Evolutionary conservation across 2,329 filamentous ascomycete species (phyloP), one percentile per base, ranked within the genome.

Genomic region (Verticillium albo-atrum): DNA sequence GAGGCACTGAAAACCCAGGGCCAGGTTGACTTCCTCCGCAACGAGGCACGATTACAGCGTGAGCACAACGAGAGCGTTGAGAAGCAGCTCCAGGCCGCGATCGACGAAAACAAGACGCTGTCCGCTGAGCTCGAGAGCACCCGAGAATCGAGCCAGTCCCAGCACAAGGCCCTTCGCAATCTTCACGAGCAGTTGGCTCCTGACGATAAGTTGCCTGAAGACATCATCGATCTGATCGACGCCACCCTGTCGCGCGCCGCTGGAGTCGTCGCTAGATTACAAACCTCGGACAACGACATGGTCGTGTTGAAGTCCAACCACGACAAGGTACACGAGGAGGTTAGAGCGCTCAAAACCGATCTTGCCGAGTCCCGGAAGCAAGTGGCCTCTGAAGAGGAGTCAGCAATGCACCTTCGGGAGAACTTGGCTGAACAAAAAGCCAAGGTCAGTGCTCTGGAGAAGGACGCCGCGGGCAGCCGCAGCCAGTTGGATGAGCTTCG

Each of bases 401-500:
- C 79, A 25, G 70, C 78, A 0, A 75, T 79, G 47, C 80, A 81
- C 57, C 72, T 89, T 10, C 80, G 78, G 42, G 84, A 90, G 61
- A 74, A 70, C 1, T 66, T 86, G 9, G 74, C 79, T 0, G 79
- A 80, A 57, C 82, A 85, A 64, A 79, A 80, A 67, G 82, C 84
- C 17, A 82, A 79, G 66, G 78, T 79, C 2, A 61, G 69, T n/a
- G 79, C 82, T 2, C 72, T 88, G 0, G 84, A 88, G 66, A 71
- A 68, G 28, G 84, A 88, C 66, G 71, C 87, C 3, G 79, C 82
- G 2, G 86, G 90, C 59, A 86, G 89, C 61, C 86, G 90, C 42
- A 77, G 82, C 15, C 89, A 95, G 66, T 80, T 96, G 25, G 83
- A 82, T 60, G 79, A 83, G 28, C 77, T 96, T 25, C 85, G 90